Base-by-base conservation (phyloP, 2,329 filamentous ascomycete genomes). In the Pseudocercospora crystallina region DNA sequence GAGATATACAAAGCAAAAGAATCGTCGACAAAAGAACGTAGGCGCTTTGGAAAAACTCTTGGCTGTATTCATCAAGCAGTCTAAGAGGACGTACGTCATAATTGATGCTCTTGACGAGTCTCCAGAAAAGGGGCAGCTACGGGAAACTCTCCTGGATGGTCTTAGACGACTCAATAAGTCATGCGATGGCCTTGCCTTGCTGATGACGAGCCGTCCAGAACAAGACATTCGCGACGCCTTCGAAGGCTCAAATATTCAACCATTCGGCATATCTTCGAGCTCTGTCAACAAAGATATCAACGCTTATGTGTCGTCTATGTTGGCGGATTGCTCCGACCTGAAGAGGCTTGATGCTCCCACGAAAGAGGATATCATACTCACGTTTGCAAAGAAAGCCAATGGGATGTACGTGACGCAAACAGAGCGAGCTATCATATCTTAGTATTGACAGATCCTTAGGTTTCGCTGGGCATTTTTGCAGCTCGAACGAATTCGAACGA, bases 401-500 rank as follows among this genome's bases (percentile, higher is more conserved):
- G 57, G 58, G 41, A 62, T 62, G 60, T 61, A 54, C 49, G 58
- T 43, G 14, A 34, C n/a, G n/a, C n/a, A n/a, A n/a, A n/a, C n/a
- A n/a, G n/a, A n/a, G n/a, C n/a, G n/a, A n/a, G n/a, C n/a, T 30
- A 12, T 5, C 1, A 17, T 5, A 11, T 20, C 37, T 7, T 17
- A 12, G 10, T 17, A 26, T 5, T 26, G n/a, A 17, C 13, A 11
- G 14, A 12, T 12, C n/a, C 12, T 5, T 26, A 63, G 60, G 60
- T 63, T 61, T 26, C 47, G 60, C 15, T 63, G 60, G 61, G 61
- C 54, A 10, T 54, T 49, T 29, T 61, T 56, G 12, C 61, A 63
- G 51, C 43, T 63, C 13, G 50, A 61, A 12, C 56, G 49, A 41
- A 46, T 63, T 3, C 54, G 53, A 40, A 53, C 39, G 30, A 43